Percentiles rank a stretch among this genome's conserved stretches.
Evolutionary conservation across 768 basidiomycete species (phyloP).

Genomic region (Lentinus brumalis): DNA sequence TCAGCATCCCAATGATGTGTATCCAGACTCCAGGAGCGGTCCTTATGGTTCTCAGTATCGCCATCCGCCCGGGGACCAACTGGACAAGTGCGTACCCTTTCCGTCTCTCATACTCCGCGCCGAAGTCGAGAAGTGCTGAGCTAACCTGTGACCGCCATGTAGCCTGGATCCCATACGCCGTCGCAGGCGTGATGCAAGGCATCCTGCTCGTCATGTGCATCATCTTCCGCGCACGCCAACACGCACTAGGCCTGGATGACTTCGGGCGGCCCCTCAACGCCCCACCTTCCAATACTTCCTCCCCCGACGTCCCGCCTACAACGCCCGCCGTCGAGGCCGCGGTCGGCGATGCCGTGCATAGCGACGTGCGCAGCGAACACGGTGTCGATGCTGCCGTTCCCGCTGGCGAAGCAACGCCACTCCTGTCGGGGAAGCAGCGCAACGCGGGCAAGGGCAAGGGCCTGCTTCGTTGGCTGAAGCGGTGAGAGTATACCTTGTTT

Average conservation of each 20-base stretch:
- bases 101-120: background rate
- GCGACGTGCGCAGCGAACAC: constrained; percentile 19
- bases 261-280: constrained; percentile 65
- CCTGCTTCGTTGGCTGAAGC: constrained; percentile 2
- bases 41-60: constrained; percentile 84
- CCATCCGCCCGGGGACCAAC: constrained; percentile 77
- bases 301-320: constrained; percentile 15
- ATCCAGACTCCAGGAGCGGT: constrained; percentile 91
- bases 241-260: constrained; percentile 77
- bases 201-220: constrained; percentile 84
- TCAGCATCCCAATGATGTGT: constrained; percentile 94
- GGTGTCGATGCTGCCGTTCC: constrained; percentile 6
- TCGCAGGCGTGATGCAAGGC: constrained; percentile 84
- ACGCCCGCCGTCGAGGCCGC: constrained; percentile 17
- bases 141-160: background rate
- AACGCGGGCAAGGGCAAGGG: background rate
- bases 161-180: constrained; percentile 84
- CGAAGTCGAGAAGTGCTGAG: background rate
- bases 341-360: constrained; percentile 22
- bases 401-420: constrained; percentile 14
- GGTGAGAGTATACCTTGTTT: background rate
- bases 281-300: background rate
- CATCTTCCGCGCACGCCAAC: constrained; percentile 81
- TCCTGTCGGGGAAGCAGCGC: constrained; percentile 9
- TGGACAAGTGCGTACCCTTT: constrained; percentile 67